phyloP scores from a whole-genome alignment of 2,329 filamentous ascomycete species.

The Pestalotiopsis sp. region DNA sequence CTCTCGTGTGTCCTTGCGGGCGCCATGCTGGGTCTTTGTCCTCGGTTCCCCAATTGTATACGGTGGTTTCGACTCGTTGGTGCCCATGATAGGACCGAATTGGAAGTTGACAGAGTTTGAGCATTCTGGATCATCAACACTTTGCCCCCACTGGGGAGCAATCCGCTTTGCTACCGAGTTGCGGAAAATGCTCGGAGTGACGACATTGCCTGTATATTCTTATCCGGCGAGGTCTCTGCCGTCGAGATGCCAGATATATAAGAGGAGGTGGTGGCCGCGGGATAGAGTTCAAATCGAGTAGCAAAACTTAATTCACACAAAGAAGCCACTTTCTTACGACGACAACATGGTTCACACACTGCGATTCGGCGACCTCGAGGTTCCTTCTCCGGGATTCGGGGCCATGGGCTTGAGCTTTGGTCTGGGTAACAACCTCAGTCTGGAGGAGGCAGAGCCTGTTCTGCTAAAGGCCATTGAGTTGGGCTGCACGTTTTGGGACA shows the following conservation, averaged over 20 bases:
- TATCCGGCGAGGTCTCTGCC: too few relatives aligned
- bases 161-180: not conserved
- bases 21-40: not conserved
- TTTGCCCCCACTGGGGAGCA: not conserved
- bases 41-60: not conserved
- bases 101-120: not conserved
- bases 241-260: not conserved
- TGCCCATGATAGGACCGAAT: not conserved
- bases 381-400: conserved; percentile 47
- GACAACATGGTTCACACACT: conserved; percentile 40
- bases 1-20: not conserved
- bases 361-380: conserved; percentile 36
- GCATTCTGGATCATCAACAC: not conserved
- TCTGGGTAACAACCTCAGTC: conserved; percentile 41
- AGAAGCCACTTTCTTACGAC: not conserved
- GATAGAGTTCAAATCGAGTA: not conserved
- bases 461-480: conserved; percentile 49
- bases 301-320: not conserved
- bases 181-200: not conserved
- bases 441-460: conserved; percentile 49
- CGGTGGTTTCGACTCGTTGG: not conserved
- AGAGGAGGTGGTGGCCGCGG: not conserved
- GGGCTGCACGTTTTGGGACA: conserved; percentile 48
- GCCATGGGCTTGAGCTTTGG: conserved; percentile 50
- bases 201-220: too few relatives aligned